Conservation (phyloP, 306 rosid species). For the Arachis hypogaea region DNA sequence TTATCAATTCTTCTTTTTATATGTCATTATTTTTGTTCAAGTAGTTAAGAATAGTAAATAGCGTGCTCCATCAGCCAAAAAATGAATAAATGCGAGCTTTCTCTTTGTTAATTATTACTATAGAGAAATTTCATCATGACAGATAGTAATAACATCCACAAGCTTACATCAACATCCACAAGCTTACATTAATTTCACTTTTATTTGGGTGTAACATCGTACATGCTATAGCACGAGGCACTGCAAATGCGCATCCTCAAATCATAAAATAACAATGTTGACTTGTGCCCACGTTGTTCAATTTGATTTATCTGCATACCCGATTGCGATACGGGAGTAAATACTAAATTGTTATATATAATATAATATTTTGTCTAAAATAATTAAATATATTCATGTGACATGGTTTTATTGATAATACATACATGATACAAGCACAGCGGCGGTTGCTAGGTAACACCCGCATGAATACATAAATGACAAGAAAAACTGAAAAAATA, state of each 20-base stretch:
- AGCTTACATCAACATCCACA: not conserved
- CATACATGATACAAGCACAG: too few species aligned
- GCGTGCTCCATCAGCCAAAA: conserved; percentile 34
- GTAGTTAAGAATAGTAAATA: not conserved
- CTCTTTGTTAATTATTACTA: not conserved
- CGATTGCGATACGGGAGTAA: too few species aligned
- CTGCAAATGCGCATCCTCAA: not conserved
- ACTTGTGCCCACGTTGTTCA: not conserved
- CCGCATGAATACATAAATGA: too few species aligned
- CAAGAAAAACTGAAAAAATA: too few species aligned
- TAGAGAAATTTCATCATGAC: not conserved
- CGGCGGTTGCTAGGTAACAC: too few species aligned
- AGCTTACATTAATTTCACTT: not conserved
- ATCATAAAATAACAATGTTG: not conserved
- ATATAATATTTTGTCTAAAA: too few species aligned
- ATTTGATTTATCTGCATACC: not conserved
- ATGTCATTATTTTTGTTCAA: too few species aligned
- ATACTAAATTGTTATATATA: too few species aligned
- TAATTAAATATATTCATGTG: too few species aligned
- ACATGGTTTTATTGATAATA: too few species aligned
- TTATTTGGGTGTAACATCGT: not conserved
- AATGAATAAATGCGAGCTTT: conserved; percentile 22
- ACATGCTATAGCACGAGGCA: not conserved
- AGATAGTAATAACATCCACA: not conserved
- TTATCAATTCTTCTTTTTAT: too few species aligned